Conservation (phyloP, 805 yeast genomes). For the Lachancea kluyveri region DNA sequence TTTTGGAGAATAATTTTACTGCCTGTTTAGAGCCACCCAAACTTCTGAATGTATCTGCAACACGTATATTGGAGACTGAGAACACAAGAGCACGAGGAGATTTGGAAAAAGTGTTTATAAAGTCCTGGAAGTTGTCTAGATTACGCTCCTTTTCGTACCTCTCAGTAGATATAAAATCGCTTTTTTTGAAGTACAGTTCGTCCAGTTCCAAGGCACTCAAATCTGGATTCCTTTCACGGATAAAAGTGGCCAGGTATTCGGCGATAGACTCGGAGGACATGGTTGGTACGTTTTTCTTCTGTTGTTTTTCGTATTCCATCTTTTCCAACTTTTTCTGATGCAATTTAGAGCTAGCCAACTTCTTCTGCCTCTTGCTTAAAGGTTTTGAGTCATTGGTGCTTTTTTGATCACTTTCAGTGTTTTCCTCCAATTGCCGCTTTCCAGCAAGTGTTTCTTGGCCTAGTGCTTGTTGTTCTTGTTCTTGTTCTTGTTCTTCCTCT, state of each 20-base stretch:
- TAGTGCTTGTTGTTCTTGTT: slow-evolving; percentile 12
- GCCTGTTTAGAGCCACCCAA: slow-evolving; percentile 47
- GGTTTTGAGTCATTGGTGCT: slow-evolving; percentile 6
- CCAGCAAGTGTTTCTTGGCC: slow-evolving; percentile 9
- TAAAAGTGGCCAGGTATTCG: slow-evolving; percentile 57
- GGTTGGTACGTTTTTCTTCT: slow-evolving; percentile 49
- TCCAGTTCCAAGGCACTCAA: slow-evolving; percentile 70
- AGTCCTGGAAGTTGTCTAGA: slow-evolving; percentile 50
- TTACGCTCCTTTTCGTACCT: slow-evolving; percentile 46
- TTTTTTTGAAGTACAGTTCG: slow-evolving; percentile 53
- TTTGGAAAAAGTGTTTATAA: slow-evolving; percentile 45
- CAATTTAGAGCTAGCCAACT: slow-evolving; percentile 35
- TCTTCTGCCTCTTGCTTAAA: slow-evolving; percentile 29
- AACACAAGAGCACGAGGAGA: slow-evolving; percentile 39
- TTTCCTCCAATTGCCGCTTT: slow-evolving; percentile 12
- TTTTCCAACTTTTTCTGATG: slow-evolving; percentile 59
- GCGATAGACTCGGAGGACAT: slow-evolving; percentile 56
- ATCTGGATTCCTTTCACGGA: slow-evolving; percentile 56
- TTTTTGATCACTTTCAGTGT: no score
- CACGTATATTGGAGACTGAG: slow-evolving; percentile 79
- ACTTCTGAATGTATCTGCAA: slow-evolving; percentile 77
- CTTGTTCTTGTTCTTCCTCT: slow-evolving; percentile 21
- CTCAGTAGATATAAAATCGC: slow-evolving; percentile 55
- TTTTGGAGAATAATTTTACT: slow-evolving; percentile 68
- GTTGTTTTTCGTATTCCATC: slow-evolving; percentile 56